Evolutionary conservation across 2,329 filamentous ascomycete genomes (phyloP).

Genomic region (Neonectria sp.): DNA sequence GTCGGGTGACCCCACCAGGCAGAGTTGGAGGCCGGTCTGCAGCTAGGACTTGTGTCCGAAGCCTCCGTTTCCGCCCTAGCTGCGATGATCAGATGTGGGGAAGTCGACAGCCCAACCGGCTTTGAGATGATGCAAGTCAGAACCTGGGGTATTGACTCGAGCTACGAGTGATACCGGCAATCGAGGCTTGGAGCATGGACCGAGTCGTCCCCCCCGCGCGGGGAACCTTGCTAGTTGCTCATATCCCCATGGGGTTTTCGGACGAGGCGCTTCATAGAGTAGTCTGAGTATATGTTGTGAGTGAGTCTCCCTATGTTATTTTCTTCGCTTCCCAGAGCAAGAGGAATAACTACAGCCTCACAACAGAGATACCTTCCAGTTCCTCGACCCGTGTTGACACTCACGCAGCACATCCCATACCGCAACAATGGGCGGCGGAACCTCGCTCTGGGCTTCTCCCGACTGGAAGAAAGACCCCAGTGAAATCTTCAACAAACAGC

Average conservation of each 20-base stretch:
- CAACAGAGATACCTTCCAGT: background rate
- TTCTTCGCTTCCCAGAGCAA: background rate
- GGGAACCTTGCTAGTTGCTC: conserved; percentile 4
- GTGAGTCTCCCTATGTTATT: background rate
- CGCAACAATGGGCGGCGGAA: conserved; percentile 22
- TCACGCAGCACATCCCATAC: background rate
- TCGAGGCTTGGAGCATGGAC: background rate
- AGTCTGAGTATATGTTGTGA: conserved; percentile 2
- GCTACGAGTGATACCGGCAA: background rate
- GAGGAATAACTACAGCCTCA: background rate
- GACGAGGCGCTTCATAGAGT: background rate
- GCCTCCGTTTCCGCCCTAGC: conserved; percentile 19
- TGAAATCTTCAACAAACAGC: conserved; percentile 22
- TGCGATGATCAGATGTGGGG: conserved; percentile 7
- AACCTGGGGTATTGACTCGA: background rate
- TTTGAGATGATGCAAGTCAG: background rate
- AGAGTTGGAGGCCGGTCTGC: background rate
- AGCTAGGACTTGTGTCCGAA: conserved; percentile 30
- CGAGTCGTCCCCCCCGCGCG: background rate
- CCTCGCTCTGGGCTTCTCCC: conserved; percentile 28
- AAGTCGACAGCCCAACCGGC: background rate
- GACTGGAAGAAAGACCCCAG: conserved; percentile 30
- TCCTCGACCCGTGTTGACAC: background rate
- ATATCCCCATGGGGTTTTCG: conserved; percentile 6
- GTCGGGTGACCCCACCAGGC: background rate